A percentile compares a stretch with the other conserved stretches of the same genome.
Conservation (phyloP, 352 stramenopile species). For the Phytophthora pluvialis region DNA sequence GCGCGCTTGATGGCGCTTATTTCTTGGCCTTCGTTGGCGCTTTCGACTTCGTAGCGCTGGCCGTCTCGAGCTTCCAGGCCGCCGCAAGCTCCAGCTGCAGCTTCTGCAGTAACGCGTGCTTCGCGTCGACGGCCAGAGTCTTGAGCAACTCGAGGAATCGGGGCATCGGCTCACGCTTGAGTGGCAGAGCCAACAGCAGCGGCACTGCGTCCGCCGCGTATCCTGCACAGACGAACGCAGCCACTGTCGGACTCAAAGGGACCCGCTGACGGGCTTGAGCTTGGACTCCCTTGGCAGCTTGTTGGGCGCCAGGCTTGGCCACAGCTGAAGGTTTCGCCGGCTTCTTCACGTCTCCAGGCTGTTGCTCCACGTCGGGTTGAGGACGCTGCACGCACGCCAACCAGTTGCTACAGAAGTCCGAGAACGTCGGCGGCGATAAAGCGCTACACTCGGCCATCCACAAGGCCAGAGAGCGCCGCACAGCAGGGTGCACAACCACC, state of each 20-base stretch:
- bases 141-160: constrained; percentile 37
- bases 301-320: neutral
- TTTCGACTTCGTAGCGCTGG: constrained; percentile 2
- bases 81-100: constrained; percentile 28
- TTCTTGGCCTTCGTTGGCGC: constrained; percentile 13
- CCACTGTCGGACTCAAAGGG: constrained; percentile 28
- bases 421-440: constrained; percentile 15
- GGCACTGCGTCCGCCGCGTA: constrained; percentile 32
- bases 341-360: constrained; percentile 2
- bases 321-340: neutral
- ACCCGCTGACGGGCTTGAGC: constrained; percentile 5
- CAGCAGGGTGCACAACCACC: constrained; percentile 22
- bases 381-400: constrained; percentile 36
- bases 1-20: constrained; percentile 18
- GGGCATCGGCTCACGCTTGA: constrained; percentile 25
- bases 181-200: constrained; percentile 26
- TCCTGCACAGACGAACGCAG: constrained; percentile 30
- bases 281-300: neutral
- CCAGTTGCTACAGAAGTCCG: constrained; percentile 37
- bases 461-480: constrained; percentile 25
- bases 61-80: constrained; percentile 22
- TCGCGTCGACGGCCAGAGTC: constrained; percentile 24
- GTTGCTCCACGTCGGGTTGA: constrained; percentile 5
- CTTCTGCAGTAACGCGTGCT: constrained; percentile 34
- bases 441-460: constrained; percentile 29